Evolutionary conservation across 805 yeast genomes (phyloP), one percentile per base, ranked within the genome.

Genomic region (Monosporozyma aquatica): DNA sequence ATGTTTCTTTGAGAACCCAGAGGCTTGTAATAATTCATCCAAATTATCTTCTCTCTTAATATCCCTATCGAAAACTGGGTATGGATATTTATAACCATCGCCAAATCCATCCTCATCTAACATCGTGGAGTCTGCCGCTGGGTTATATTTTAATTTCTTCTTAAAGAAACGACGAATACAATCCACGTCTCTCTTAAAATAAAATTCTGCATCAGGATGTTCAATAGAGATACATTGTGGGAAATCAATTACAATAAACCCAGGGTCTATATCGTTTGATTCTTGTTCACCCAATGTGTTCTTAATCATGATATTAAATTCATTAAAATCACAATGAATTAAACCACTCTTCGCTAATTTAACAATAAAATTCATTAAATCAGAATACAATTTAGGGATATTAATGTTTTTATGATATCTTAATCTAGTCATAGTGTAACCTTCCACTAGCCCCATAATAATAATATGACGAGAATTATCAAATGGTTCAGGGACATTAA

Each of bases 291-390:
- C 65, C 4, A 70, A 74, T 36, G 74, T 75, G 25, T 75, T 70
- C 48, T 82, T 82, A 32, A 83, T 70, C 75, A 92, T 86, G 52
- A 92, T 87, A 62, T 92, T 92, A 64, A 92, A 92, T 66, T 92
- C 99, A 62, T 92, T 92, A 68, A 80, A 92, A 68, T 92, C 99
- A 71, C 98, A 90, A 64, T 92, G 99, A 42, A 92, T 87, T 43
- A 92, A 70, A 1, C 99, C 99, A 52, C 81, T 76, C 54, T 83
- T 80, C 5, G 84, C 98, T 41, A 92, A 67, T 47, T 78, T 74
- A 11, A 89, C 94, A 17, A 84, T 80, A 56, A 92, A 89, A 44
- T 71, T 68, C 97, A 92, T 90, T 56, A 92, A 69, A 43, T 86
- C 82, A 23, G 87, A 78, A 59, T 92, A 92, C 38, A 92, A 70